Conservation (phyloP, 2,329 filamentous ascomycete species). For the Alternaria sp. region DNA sequence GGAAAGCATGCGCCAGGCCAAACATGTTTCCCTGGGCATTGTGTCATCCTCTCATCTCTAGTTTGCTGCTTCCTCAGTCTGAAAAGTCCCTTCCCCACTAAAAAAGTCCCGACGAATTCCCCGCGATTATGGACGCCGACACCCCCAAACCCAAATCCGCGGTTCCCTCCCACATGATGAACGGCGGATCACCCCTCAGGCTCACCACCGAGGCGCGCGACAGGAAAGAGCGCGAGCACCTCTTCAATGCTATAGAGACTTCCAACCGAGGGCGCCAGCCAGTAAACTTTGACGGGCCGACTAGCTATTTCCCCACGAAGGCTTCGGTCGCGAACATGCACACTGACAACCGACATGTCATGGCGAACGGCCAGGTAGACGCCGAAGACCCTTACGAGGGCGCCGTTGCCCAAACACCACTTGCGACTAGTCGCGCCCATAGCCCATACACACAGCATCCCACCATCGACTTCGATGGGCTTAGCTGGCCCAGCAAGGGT, state of each 20-base stretch:
- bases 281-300: constrained; percentile 52
- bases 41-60: constrained; percentile 13
- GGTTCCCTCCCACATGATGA: constrained; percentile 63
- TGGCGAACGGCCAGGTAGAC: constrained; percentile 36
- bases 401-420: constrained; percentile 57
- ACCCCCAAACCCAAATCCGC: constrained; percentile 58
- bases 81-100: neutral
- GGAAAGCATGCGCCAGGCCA: constrained; percentile 23
- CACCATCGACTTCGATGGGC: constrained; percentile 62
- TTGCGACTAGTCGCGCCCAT: constrained; percentile 58
- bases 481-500: constrained; percentile 65
- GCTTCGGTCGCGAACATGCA: constrained; percentile 23
- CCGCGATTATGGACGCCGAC: constrained; percentile 51
- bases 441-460: constrained; percentile 60
- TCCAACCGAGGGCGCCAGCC: constrained; percentile 60
- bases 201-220: constrained; percentile 56
- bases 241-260: constrained; percentile 65
- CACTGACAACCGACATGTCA: constrained; percentile 20
- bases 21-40: constrained; percentile 15
- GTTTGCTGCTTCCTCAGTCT: neutral
- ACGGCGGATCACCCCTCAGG: constrained; percentile 60
- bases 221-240: constrained; percentile 61
- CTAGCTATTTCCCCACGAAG: constrained; percentile 38
- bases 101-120: constrained; percentile 1
- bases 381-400: constrained; percentile 63